phyloP scores from a whole-genome alignment of 371 early-diverging fungal species.

The Apophysomyces ossiformis region DNA sequence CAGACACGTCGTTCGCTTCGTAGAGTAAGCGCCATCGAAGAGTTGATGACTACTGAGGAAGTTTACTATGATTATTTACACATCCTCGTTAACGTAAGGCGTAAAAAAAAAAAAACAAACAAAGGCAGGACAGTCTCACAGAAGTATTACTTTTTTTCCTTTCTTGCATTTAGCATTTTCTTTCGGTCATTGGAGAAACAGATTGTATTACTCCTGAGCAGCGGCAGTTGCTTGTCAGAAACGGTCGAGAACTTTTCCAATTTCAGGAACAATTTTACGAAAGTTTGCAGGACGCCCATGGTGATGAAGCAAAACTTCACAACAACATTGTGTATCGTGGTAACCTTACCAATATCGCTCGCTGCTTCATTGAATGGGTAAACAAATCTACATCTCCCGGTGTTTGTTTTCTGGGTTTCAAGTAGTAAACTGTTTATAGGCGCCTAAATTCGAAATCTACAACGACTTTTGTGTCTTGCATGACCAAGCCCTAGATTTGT shows the following conservation, averaged over 20 bases:
- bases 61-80: constrained; percentile 37
- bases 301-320: constrained; percentile 14
- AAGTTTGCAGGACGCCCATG: constrained; percentile 27
- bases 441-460: constrained; percentile 41
- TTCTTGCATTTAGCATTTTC: constrained; percentile 31
- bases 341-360: constrained; percentile 37
- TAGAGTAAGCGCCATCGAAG: constrained; percentile 27
- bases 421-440: constrained; percentile 19
- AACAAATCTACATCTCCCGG: neutral
- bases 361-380: constrained; percentile 47
- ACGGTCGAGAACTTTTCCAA: constrained; percentile 27
- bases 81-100: constrained; percentile 42
- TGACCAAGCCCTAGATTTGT: constrained; percentile 36
- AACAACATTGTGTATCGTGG: constrained; percentile 21
- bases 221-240: constrained; percentile 32
- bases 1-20: constrained; percentile 9
- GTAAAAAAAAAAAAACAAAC: neutral
- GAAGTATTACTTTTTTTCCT: neutral
- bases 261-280: constrained; percentile 32
- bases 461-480: constrained; percentile 49
- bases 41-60: constrained; percentile 46
- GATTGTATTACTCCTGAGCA: constrained; percentile 23
- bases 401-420: too few species aligned
- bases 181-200: constrained; percentile 31
- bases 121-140: too few species aligned